A percentile compares a stretch with the other conserved stretches of the same genome.
These are phyloP conservation scores for Rhinocladiella mackenziei DNA, from an alignment of 2,329 filamentous ascomycete species.

Conservation along the genomic window DNA sequence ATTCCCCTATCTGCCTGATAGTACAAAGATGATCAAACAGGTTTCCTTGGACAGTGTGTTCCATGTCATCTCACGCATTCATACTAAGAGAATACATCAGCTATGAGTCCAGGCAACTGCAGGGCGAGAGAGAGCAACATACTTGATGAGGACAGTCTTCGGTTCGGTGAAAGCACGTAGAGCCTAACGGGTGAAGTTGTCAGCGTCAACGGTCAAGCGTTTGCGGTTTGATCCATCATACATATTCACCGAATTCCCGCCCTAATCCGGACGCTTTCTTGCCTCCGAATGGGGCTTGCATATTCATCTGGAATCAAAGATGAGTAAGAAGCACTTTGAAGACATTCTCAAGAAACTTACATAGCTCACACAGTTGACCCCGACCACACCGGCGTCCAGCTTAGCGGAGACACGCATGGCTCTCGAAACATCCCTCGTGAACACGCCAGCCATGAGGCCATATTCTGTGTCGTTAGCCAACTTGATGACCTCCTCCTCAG, in stretches of 20 bases:
- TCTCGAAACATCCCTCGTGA: no score
- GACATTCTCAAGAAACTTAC: not conserved
- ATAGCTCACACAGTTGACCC: not conserved
- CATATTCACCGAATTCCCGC: not conserved
- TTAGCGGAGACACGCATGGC: no score
- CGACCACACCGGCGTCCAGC: not conserved
- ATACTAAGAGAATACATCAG: no score
- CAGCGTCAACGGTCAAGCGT: not conserved
- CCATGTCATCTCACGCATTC: no score
- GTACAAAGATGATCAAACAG: no score
- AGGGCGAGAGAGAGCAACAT: not conserved
- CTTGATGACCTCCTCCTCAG: constrained; percentile 37
- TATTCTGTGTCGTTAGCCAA: constrained; percentile 39
- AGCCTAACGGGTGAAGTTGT: not conserved
- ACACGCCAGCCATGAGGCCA: constrained; percentile 41
- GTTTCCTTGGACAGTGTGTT: no score
- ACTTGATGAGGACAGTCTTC: not conserved
- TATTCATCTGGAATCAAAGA: not conserved
- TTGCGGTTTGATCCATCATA: not conserved
- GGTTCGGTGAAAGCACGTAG: not conserved
- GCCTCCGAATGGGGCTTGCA: not conserved
- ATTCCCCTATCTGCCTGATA: no score
- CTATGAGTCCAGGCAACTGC: no score
- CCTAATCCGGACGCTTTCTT: not conserved
- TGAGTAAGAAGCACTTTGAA: not conserved